These are phyloP conservation scores for Aphanomyces euteiches DNA, from an alignment of 352 stramenopile genomes.

Conservation along the genomic window DNA sequence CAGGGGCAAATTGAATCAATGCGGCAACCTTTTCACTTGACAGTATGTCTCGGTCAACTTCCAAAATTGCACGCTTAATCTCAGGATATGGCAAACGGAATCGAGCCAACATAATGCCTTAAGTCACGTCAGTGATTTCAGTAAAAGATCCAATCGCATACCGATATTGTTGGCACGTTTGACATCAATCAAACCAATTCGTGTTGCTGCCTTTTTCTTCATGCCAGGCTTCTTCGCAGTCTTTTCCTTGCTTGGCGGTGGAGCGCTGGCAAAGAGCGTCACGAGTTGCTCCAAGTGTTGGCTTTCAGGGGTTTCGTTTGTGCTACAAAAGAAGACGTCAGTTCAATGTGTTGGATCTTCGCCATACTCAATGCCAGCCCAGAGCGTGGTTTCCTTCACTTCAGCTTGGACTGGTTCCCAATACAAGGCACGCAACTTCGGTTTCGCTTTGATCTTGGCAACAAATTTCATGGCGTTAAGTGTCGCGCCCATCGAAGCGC, in stretches of 20 bases:
- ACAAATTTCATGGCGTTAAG: slow-evolving; percentile 23
- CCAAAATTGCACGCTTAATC: slow-evolving; percentile 68
- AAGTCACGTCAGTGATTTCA: not conserved
- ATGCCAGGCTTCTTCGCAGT: slow-evolving; percentile 42
- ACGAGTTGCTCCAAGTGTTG: slow-evolving; percentile 65
- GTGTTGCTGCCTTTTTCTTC: slow-evolving; percentile 62
- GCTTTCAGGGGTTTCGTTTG: not conserved
- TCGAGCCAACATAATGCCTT: slow-evolving; percentile 68
- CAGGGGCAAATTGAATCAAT: slow-evolving; percentile 73
- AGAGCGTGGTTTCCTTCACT: slow-evolving; percentile 36
- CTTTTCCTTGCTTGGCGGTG: slow-evolving; percentile 30
- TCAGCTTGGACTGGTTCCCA: slow-evolving; percentile 65
- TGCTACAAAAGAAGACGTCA: not conserved
- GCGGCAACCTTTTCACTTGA: slow-evolving; percentile 67
- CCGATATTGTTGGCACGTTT: slow-evolving; percentile 85
- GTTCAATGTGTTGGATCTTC: not conserved
- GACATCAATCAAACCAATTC: slow-evolving; percentile 73
- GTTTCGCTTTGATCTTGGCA: slow-evolving; percentile 44
- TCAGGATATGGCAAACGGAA: slow-evolving; percentile 79
- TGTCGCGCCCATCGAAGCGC: not conserved
- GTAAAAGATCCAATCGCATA: not conserved
- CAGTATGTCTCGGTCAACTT: slow-evolving; percentile 73
- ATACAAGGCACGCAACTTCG: slow-evolving; percentile 79
- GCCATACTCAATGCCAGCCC: slow-evolving; percentile 34
- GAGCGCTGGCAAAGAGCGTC: slow-evolving; percentile 67